Conservation (phyloP, 345 rosid species). For the Brassica rapa region DNA sequence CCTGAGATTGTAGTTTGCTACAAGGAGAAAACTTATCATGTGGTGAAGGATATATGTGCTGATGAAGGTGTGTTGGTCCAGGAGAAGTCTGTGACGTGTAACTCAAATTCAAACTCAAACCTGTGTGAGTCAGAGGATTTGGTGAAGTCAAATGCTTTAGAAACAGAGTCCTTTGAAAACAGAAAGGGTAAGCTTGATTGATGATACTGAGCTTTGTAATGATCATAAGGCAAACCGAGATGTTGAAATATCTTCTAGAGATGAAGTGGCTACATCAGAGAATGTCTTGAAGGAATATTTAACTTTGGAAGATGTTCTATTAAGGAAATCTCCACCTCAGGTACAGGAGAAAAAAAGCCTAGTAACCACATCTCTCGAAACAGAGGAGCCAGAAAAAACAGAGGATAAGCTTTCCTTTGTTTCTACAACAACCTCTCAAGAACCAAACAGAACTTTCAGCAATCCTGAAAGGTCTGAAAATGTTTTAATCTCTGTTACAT, state of each 20-base stretch:
- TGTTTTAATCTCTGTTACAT: too few relatives aligned
- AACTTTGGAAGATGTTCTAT: constrained; percentile 21
- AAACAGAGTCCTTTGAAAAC: constrained; percentile 15
- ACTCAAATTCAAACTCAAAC: constrained; percentile 20
- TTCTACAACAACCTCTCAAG: constrained; percentile 24
- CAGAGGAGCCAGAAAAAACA: not conserved
- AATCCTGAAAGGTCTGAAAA: too few relatives aligned
- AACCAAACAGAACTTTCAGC: not conserved
- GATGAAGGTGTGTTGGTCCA: constrained; percentile 67
- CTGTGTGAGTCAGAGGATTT: constrained; percentile 25
- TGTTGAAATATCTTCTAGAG: not conserved
- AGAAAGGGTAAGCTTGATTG: not conserved
- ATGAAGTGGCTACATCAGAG: constrained; percentile 18
- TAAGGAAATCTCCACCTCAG: constrained; percentile 32
- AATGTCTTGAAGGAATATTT: constrained; percentile 28
- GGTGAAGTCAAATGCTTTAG: constrained; percentile 8
- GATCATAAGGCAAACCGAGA: constrained; percentile 5
- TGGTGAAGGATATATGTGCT: constrained; percentile 72
- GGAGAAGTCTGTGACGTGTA: constrained; percentile 49
- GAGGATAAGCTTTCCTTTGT: constrained; percentile 27
- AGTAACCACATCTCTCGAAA: not conserved
- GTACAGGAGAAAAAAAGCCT: constrained; percentile 13
- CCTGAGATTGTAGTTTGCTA: constrained; percentile 74
- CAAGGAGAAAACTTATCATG: constrained; percentile 56
- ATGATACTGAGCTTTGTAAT: constrained; percentile 9